These are phyloP conservation scores for Heliamphora pulchella DNA, from an alignment of 179 eudicot genomes.

Conservation along the genomic window DNA sequence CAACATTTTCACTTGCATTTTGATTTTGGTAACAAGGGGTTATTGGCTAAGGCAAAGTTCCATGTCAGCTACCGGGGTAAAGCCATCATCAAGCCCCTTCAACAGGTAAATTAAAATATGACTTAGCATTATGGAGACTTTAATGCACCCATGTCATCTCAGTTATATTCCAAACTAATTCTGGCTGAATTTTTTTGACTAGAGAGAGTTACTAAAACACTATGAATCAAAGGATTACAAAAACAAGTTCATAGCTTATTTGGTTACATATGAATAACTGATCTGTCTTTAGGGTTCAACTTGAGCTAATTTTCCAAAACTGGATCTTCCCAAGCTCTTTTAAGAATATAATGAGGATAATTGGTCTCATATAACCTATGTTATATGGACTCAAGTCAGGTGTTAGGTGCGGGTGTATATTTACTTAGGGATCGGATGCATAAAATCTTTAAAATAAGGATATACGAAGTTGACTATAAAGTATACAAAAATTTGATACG, in stretches of 20 bases:
- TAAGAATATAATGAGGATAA: not conserved
- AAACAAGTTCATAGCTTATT: not conserved
- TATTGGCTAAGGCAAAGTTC: slow-evolving; percentile 90
- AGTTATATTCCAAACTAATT: not conserved
- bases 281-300: not conserved
- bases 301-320: not conserved
- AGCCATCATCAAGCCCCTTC: slow-evolving; percentile 74
- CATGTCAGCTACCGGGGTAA: slow-evolving; percentile 79
- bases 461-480: no score
- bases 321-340: not conserved
- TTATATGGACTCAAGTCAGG: no score
- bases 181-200: not conserved
- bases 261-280: not conserved
- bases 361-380: no score
- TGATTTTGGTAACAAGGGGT: slow-evolving; percentile 41
- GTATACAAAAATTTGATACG: no score
- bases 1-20: slow-evolving; percentile 2
- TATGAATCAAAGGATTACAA: not conserved
- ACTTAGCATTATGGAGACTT: not conserved
- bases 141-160: not conserved
- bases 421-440: no score
- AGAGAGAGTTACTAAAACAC: no score
- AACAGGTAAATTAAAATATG: slow-evolving; percentile 49
- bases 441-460: no score
- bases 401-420: no score